Evolutionary conservation across 1,139 yeast genomes (phyloP), one percentile per base, ranked within the genome.

Genomic region (Protomyces inouyei): DNA sequence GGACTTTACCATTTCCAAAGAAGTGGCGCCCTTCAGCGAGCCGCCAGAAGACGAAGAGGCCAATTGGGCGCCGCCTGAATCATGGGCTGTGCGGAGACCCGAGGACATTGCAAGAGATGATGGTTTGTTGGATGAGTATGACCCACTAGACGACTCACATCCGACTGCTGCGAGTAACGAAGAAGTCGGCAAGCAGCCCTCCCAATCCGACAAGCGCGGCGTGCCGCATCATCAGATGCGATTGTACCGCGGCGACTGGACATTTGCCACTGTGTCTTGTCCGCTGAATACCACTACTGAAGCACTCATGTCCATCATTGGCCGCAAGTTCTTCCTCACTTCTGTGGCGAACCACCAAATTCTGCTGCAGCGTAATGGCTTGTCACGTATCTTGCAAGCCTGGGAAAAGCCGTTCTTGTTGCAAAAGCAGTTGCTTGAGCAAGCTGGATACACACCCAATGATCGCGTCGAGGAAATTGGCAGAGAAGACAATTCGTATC

Each of bases 381-480:
- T 88, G 61, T 86, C 90, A 1, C 86, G 92, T 71, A 85, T 88
- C 5, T 75, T 93, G 64, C 85, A 86, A 57, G 79, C 86, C 0
- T 83, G 84, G 68, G 96, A 92, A 66, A 83, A 82, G 67, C 98
- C 98, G 0, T 79, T 92, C 52, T 80, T 84, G 68, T 84, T 89
- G 64, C 96, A 92, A 74, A 83, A 86, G 72, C 87, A 88, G 55
- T 74, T 91, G 59, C 76, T 95, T 25, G 78, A 86, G 68, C 77
- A 88, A 53, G 86, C 91, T 73, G 99, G 98, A 1, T 93, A 88
- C 73, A 82, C 83, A 2, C 88, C 85, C 60, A 79, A 82, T 18
- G 98, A 92, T 73, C 84, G 86, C 60, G 77, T 92, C 61, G 85
- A 85, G 66, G 88, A 86, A 61, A 81, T 91, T 64, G 97, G 97